Evolutionary conservation across 257 asterid genomes (phyloP), one percentile per base, ranked within the genome.

Genomic region (Pogostemon cablin): DNA sequence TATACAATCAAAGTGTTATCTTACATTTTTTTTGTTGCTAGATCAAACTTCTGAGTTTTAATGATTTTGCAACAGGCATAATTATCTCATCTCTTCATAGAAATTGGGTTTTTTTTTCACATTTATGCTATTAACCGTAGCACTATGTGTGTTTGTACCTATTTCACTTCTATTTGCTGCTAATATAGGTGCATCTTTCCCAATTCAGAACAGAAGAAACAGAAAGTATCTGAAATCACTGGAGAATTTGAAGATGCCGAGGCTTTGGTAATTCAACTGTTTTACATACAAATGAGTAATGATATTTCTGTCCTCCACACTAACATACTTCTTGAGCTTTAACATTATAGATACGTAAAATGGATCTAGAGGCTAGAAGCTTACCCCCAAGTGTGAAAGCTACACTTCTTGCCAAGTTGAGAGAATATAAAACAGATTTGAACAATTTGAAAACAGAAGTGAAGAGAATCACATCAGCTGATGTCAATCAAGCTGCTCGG

Each of bases 351-450:
- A 83, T 91, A 55, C 91, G 95, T 65, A 91, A 91, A 83, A 91
- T 89, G 97, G 97, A 89, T 71, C 91, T 86, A 48, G 97, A 91
- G 83, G 97, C 96, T 72, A 82, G 96, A 77, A 89, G 95, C 69
- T 79, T 89, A 82, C 87, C 89, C n/a, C 89, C 93, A 61, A 84
- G 71, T 77, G 82, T 79, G 79, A 91, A 89, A 75, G 90, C 88
- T 74, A 42, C 75, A n/a, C 87, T 91, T 72, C 90, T 91, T 61
- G 87, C 87, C 55, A 91, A 91, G 80, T 80, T 91, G 79, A 83
- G 95, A 80, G 96, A 87, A 68, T 86, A 89, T 82, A 91, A 87
- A 79, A 79, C 84, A 52, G 96, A 91, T 83, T 80, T 91, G 78
- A 89, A 86, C 82, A 86, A 85, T 71, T 78, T 91, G 85, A 91